These are phyloP conservation scores for Lachancea nothofagi DNA, from an alignment of 805 yeast genomes.

Conservation along the genomic window DNA sequence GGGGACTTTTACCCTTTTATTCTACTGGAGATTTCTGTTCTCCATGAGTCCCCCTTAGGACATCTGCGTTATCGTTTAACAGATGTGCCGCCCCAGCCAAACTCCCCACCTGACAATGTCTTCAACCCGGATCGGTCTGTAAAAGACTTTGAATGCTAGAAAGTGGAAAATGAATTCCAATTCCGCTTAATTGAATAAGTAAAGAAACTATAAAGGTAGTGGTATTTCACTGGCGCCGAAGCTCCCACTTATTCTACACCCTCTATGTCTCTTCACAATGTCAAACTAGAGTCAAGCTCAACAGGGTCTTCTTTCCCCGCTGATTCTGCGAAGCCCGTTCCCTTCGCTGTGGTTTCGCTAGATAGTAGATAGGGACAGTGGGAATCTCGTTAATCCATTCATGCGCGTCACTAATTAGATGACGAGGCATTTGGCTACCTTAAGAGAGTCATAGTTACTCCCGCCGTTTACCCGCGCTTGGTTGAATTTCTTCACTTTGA, in stretches of 20 bases:
- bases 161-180: constrained; percentile 34
- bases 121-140: constrained; percentile 33
- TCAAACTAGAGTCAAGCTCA: constrained; percentile 41
- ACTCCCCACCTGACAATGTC: constrained; percentile 42
- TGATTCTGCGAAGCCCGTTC: constrained; percentile 16
- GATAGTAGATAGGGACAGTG: constrained; percentile 10
- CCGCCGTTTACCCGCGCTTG: constrained; percentile 45
- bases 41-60: constrained; percentile 42
- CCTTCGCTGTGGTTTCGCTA: constrained; percentile 11
- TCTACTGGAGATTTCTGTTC: constrained; percentile 45
- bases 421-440: constrained; percentile 42
- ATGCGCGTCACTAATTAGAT: constrained; percentile 11
- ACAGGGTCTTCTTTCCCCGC: constrained; percentile 37
- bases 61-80: constrained; percentile 45
- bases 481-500: constrained; percentile 40
- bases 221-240: constrained; percentile 42
- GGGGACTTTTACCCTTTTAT: constrained; percentile 44
- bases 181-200: constrained; percentile 37
- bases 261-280: constrained; percentile 36
- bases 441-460: constrained; percentile 42
- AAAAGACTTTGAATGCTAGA: constrained; percentile 33
- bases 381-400: constrained; percentile 11
- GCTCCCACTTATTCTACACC: constrained; percentile 41
- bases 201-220: constrained; percentile 38
- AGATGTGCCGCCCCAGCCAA: constrained; percentile 45